phyloP scores from a whole-genome alignment of 1,139 yeast species.

The Hemisphaericaspora lyxosophila region DNA sequence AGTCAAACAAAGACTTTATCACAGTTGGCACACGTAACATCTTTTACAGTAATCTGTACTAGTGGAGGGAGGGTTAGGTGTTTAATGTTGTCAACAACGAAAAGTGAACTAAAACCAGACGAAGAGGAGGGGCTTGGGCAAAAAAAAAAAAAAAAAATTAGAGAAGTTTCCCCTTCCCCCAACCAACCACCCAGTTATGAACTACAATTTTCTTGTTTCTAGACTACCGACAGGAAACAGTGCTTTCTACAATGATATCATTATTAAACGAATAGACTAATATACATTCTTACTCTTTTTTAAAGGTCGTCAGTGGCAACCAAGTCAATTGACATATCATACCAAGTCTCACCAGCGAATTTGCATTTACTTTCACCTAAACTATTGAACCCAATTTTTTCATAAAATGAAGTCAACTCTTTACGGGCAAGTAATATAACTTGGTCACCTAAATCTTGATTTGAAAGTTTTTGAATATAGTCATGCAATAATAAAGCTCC shows the following conservation, averaged over 20 bases:
- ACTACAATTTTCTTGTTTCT: no score
- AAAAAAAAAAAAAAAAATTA: no score
- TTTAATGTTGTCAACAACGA: no score
- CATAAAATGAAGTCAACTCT: constrained; percentile 70
- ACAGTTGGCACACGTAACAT: constrained; percentile 38
- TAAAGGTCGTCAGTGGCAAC: constrained; percentile 55
- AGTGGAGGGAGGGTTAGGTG: neutral
- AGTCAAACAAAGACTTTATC: constrained; percentile 44
- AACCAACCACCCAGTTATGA: no score
- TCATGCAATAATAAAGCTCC: constrained; percentile 85
- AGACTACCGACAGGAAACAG: no score
- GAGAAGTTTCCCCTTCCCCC: no score
- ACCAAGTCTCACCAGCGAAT: constrained; percentile 65
- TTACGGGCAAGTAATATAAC: constrained; percentile 75
- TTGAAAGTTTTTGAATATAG: constrained; percentile 84
- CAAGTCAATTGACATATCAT: constrained; percentile 62
- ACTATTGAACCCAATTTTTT: constrained; percentile 71
- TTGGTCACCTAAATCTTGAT: constrained; percentile 81
- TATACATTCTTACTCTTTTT: neutral
- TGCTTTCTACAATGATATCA: no score
- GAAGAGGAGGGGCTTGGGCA: no score
- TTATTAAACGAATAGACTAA: no score
- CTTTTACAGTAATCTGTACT: no score
- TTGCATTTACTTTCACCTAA: constrained; percentile 60
- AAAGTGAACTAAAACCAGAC: no score